Evolutionary conservation across 176 grass and related monocot genomes (phyloP), one percentile per base, ranked within the genome.

Genomic region (Alopecurus myosuroides): DNA sequence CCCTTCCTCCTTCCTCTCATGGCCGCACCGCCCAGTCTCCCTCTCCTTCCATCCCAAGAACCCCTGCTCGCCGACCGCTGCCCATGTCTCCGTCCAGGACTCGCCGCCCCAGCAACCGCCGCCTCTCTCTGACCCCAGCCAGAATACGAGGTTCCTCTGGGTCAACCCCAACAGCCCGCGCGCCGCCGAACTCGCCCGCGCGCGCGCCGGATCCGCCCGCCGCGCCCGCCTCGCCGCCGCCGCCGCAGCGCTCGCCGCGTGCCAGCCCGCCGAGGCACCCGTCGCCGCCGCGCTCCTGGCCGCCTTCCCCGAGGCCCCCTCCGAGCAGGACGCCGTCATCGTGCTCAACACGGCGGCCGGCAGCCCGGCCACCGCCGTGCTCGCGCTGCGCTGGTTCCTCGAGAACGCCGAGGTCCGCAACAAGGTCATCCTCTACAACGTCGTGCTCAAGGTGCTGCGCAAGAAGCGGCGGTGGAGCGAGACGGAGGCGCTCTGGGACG

Each of bases 121-220:
- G 53, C 88, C 76, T 41, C 64, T 88, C 10, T 70, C 87, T 11
- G 68, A 77, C 45, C 58, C 45, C 11, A 36, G n/a, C 40, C 40
- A 39, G 4, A 67, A 69, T 17, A 48, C 85, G 34, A 89, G 78
- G 62, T 92, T 89, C 74, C 52, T 98, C 65, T 98, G 96, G 96
- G 86, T 98, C 26, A 98, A 95, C 88, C 96, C 96, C 62, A 98
- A 98, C 74, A 95, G 91, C 76, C 82, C 89, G 34, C 91, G 73
- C 22, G 86, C 91, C 85, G 88, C 87, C 25, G 72, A 74, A n/a
- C 53, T 85, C 81, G 89, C 58, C 46, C 39, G 70, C 52, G 36
- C 63, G 71, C 78, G 61, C 18, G 78, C 81, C 15, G 64, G 88
- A 48, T 84, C 94, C 45, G 51, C 51, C 50, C 90, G 89, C 72